A percentile compares a stretch with the other conserved stretches of the same genome.
Conservation (phyloP, 2,329 filamentous ascomycete species). For the Tolypocladium sp. region DNA sequence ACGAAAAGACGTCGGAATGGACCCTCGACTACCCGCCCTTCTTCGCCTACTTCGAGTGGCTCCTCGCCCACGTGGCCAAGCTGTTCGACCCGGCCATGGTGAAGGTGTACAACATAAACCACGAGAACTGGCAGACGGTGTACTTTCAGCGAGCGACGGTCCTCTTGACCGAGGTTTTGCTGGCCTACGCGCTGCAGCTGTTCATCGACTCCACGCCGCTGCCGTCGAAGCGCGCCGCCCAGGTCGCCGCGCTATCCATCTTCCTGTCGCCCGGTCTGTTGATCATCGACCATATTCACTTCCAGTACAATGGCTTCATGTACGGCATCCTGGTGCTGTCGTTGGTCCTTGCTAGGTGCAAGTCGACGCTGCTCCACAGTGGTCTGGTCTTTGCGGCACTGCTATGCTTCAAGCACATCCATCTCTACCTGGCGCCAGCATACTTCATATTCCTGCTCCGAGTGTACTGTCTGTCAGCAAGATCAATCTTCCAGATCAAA, state of each 20-base stretch:
- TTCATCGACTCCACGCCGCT: conserved; percentile 65
- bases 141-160: conserved; percentile 92
- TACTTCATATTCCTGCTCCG: conserved; percentile 94
- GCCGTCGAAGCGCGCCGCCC: conserved; percentile 62
- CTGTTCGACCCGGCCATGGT: conserved; percentile 77
- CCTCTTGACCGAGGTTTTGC: conserved; percentile 71
- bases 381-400: conserved; percentile 77
- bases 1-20: conserved; percentile 97
- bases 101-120: conserved; percentile 67
- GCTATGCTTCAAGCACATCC: conserved; percentile 95
- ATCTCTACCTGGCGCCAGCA: conserved; percentile 89
- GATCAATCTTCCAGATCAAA: conserved; percentile 65
- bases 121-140: conserved; percentile 88
- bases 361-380: conserved; percentile 65
- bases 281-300: conserved; percentile 97
- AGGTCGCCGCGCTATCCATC: conserved; percentile 81
- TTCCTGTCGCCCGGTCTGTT: conserved; percentile 85
- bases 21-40: conserved; percentile 98
- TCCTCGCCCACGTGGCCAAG: conserved; percentile 70
- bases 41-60: conserved; percentile 96
- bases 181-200: conserved; percentile 74
- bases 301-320: conserved; percentile 97
- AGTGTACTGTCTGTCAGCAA: conserved; percentile 74
- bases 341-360: conserved; percentile 69
- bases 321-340: conserved; percentile 87